phyloP scores from a whole-genome alignment of 768 basidiomycete species.

The Lactarius vividus region DNA sequence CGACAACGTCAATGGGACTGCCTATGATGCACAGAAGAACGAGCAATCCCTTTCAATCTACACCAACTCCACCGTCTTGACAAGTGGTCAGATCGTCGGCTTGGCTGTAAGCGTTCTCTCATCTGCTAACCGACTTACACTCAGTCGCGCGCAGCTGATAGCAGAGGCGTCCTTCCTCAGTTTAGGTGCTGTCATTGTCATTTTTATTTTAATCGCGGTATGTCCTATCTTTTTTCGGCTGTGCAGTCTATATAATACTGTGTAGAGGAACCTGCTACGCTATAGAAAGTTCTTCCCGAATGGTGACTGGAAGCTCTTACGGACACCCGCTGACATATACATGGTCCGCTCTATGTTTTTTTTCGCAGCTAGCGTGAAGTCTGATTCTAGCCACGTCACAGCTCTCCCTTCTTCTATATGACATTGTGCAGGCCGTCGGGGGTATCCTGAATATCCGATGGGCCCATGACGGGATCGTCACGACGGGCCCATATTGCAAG shows the following conservation, averaged over 20 bases:
- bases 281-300: neutral
- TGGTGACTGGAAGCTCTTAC: conserved; percentile 32
- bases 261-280: conserved; percentile 2
- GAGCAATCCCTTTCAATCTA: neutral
- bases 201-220: conserved; percentile 14
- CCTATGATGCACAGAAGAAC: neutral
- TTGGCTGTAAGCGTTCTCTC: conserved; percentile 32
- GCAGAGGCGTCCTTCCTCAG: conserved; percentile 32
- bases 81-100: conserved; percentile 37
- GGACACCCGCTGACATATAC: conserved; percentile 41
- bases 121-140: neutral
- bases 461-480: conserved; percentile 37
- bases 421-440: conserved; percentile 40
- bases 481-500: conserved; percentile 36
- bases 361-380: neutral
- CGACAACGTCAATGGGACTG: neutral
- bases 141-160: conserved; percentile 31
- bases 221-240: neutral
- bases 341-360: conserved; percentile 34
- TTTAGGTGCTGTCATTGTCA: neutral
- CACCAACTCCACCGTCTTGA: conserved; percentile 29
- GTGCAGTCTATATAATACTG: no score
- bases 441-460: conserved; percentile 39
- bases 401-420: conserved; percentile 32
- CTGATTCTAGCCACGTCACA: conserved; percentile 17